A percentile compares a stretch with the other conserved stretches of the same genome.
Evolutionary conservation across 2,329 filamentous ascomycete genomes (phyloP).

Genomic region (Fulvia fulva): DNA sequence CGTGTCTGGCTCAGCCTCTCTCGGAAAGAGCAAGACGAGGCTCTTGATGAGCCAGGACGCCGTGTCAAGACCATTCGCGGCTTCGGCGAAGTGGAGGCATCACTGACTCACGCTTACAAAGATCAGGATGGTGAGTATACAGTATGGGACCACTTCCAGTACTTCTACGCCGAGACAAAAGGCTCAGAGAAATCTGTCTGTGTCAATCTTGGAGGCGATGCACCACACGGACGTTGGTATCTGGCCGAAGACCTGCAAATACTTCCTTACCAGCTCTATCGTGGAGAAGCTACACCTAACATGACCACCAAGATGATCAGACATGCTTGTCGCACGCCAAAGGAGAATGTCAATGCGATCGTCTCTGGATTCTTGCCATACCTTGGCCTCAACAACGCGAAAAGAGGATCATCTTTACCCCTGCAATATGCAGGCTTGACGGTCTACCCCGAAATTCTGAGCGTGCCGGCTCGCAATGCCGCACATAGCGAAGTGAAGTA

Average conservation of each 20-base stretch:
- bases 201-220: background rate
- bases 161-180: background rate
- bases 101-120: background rate
- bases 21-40: background rate
- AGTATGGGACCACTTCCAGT: background rate
- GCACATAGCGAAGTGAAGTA: no score
- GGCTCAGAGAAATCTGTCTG: background rate
- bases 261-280: background rate
- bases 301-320: background rate
- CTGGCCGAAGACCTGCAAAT: background rate
- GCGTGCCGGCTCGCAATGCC: no score
- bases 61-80: slow-evolving; percentile 1
- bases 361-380: no score
- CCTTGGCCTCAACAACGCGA: no score
- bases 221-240: background rate
- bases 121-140: background rate
- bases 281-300: background rate
- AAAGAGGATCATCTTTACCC: no score
- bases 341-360: background rate
- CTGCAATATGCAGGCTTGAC: no score
- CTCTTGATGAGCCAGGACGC: background rate
- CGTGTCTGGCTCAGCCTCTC: slow-evolving; percentile 10
- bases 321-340: background rate
- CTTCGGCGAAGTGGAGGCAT: background rate
- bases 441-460: no score